Evolutionary conservation across 495 filamentous ascomycete genomes (phyloP), one percentile per base, ranked within the genome.

Genomic region (Aspergillus olivimuriae): DNA sequence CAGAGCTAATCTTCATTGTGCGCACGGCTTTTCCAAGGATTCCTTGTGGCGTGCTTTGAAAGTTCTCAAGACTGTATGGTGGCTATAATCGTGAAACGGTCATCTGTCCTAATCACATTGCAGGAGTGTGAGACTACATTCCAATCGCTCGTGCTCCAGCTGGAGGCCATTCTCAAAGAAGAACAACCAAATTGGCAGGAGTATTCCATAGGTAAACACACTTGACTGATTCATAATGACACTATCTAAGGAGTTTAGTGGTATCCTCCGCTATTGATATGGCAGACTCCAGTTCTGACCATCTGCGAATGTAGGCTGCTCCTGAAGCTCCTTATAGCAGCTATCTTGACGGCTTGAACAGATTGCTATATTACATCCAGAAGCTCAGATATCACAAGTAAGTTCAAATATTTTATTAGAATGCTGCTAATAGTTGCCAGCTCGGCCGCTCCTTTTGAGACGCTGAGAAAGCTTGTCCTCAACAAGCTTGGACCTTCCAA

Each of bases 291-390:
- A n/a, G n/a, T n/a, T n/a, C n/a, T n/a, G n/a, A n/a, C n/a, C n/a
- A n/a, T n/a, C n/a, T n/a, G n/a, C n/a, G n/a, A n/a, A n/a, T n/a
- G n/a, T n/a, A n/a, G n/a, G n/a, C n/a, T n/a, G n/a, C n/a, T n/a
- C n/a, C n/a, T n/a, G n/a, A n/a, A n/a, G n/a, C n/a, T n/a, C n/a
- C n/a, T n/a, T n/a, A n/a, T 16, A 62, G 68, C 36, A 59, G 60
- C 57, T 43, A 50, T 62, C 61, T 22, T 30, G 19, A n/a, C 6
- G 34, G 7, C 11, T 17, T 9, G n/a, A 32, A 16, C 17, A 62
- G 83, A 21, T 65, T 91, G 6, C 72, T 87, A 48, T 72, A 82
- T 48, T 80, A 86, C 50, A 76, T 88, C 24, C 74, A 84, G 44
- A 82, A 80, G 51, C 63, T 89, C 2, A 79, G 80, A 65, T 1